Evolutionary conservation across 129 eudicot species (phyloP).

Genomic region (Oenanthe sinensis): DNA sequence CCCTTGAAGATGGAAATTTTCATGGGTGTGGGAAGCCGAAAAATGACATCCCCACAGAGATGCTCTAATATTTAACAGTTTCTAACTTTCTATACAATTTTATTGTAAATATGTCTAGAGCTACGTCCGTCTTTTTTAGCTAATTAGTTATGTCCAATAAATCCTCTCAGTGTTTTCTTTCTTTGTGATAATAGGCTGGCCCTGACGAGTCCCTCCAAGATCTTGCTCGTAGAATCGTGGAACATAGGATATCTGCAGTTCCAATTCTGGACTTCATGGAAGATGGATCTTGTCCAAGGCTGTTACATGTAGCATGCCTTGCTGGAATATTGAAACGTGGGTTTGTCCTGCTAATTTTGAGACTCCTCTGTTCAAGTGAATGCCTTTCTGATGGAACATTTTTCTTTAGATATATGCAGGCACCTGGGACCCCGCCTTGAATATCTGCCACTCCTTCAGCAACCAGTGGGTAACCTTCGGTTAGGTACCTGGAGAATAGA

Average conservation of each 20-base stretch:
- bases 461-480: conserved; percentile 42
- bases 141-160: too few relatives aligned
- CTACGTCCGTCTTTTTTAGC: background rate
- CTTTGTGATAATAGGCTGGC: conserved; percentile 34
- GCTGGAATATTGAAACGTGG: conserved; percentile 52
- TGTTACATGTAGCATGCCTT: conserved; percentile 64
- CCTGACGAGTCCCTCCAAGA: conserved; percentile 65
- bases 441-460: conserved; percentile 53
- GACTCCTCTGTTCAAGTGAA: conserved; percentile 1
- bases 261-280: conserved; percentile 39
- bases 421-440: conserved; percentile 34
- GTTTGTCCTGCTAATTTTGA: conserved; percentile 11
- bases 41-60: background rate
- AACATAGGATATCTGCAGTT: conserved; percentile 43
- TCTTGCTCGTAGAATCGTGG: conserved; percentile 43
- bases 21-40: background rate
- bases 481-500: conserved; percentile 55
- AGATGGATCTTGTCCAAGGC: conserved; percentile 44
- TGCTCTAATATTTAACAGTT: background rate
- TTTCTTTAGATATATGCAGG: conserved; percentile 47
- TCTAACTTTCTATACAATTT: background rate
- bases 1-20: background rate
- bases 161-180: background rate
- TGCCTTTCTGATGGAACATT: background rate
- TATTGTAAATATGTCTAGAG: background rate